These are phyloP conservation scores for Cardiospermum halicacabum DNA, from an alignment of 345 rosid species.

Conservation along the genomic window DNA sequence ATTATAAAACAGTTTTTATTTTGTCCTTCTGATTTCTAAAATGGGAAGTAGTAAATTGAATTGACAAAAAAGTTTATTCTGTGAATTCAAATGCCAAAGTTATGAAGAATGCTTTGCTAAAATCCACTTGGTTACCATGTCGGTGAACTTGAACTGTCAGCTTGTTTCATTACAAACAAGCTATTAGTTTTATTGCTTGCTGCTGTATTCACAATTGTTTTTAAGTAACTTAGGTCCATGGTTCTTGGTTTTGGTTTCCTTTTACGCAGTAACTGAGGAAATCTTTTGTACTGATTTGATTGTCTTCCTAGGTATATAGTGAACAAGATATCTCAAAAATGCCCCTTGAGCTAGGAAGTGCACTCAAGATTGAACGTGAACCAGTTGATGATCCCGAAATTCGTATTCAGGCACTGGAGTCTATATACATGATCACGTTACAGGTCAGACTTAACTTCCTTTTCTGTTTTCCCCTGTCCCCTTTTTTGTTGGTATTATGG, in stretches of 20 bases:
- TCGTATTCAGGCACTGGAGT: constrained; percentile 72
- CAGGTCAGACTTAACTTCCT: constrained; percentile 40
- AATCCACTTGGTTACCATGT: background rate
- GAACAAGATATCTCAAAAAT: constrained; percentile 66
- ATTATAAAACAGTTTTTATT: background rate
- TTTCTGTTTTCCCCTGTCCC: too few relatives aligned
- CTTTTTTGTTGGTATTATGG: background rate
- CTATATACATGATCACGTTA: constrained; percentile 75
- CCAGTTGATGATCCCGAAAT: constrained; percentile 75
- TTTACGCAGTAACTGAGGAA: background rate
- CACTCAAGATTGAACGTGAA: constrained; percentile 85
- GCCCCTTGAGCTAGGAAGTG: constrained; percentile 89
- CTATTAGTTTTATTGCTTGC: background rate
- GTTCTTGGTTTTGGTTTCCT: background rate
- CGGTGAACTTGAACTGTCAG: background rate
- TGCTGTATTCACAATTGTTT: background rate
- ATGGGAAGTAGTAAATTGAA: background rate
- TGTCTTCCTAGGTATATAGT: constrained; percentile 43
- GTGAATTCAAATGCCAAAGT: background rate
- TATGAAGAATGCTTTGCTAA: background rate
- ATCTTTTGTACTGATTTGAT: constrained; percentile 5
- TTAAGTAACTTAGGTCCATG: background rate
- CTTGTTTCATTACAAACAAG: background rate
- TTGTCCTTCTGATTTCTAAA: background rate
- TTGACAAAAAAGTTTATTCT: background rate